These are phyloP conservation scores for Entophlyctis helioformis DNA, from an alignment of 192 early-diverging fungal genomes.

Conservation along the genomic window DNA sequence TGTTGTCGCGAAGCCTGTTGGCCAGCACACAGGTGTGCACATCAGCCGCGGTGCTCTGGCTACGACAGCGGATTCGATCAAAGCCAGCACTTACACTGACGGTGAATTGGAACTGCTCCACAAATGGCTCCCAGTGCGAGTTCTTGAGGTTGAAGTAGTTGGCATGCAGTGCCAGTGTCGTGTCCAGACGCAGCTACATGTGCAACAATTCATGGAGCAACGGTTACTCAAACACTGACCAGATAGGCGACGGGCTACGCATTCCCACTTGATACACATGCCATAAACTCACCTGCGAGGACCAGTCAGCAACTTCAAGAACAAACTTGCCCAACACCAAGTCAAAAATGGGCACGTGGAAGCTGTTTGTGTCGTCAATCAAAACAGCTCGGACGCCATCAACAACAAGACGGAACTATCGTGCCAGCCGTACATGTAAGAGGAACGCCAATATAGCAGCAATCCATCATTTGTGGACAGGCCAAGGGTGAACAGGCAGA, in stretches of 20 bases:
- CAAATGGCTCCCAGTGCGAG: conserved; percentile 96
- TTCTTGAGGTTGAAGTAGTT: conserved; percentile 96
- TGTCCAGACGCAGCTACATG: conserved; percentile 43
- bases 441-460: no score
- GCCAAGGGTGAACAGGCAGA: no score
- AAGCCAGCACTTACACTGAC: conserved; percentile 23
- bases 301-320: conserved; percentile 79
- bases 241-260: no score
- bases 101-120: conserved; percentile 79
- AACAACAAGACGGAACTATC: no score
- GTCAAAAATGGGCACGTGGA: conserved; percentile 81
- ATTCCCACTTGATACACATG: conserved; percentile 1
- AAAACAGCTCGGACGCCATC: conserved; percentile 65
- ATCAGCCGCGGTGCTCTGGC: no score
- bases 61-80: no score
- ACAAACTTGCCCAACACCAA: conserved; percentile 67
- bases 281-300: conserved; percentile 33
- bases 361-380: conserved; percentile 84
- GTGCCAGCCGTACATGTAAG: no score
- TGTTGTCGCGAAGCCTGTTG: no score
- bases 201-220: no score
- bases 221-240: no score
- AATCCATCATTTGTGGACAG: no score
- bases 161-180: conserved; percentile 54
- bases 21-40: no score